Percentiles rank a stretch among this genome's conserved stretches.
phyloP scores from a whole-genome alignment of 73 alveolate genomes.

The Paramecium octaurelia region DNA sequence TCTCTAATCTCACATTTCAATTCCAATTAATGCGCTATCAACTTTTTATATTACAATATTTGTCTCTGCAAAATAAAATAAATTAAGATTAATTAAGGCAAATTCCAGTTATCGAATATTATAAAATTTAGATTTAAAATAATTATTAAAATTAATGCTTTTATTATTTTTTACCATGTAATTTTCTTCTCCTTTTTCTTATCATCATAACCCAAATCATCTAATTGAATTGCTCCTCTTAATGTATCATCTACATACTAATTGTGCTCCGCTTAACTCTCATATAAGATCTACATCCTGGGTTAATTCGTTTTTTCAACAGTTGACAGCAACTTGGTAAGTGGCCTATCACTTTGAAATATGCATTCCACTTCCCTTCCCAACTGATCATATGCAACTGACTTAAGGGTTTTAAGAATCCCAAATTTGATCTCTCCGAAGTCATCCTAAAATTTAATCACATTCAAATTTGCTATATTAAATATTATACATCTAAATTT shows the following conservation, averaged over 20 bases:
- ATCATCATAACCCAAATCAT: background rate
- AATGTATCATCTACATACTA: background rate
- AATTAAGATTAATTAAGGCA: background rate
- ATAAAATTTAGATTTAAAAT: background rate
- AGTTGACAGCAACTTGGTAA: background rate
- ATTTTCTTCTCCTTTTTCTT: background rate
- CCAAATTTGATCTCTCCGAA: background rate
- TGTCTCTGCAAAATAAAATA: background rate
- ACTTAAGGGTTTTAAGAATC: background rate
- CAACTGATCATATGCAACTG: background rate
- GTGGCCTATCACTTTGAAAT: background rate
- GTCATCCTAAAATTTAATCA: background rate
- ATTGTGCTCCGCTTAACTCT: background rate
- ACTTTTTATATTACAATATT: background rate
- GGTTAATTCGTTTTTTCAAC: background rate
- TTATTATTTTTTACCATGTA: background rate
- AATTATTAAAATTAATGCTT: background rate
- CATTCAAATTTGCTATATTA: background rate
- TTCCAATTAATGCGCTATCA: background rate
- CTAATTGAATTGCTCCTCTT: background rate
- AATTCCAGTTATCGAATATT: background rate
- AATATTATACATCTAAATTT: background rate
- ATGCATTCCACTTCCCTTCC: background rate
- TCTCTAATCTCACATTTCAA: background rate
- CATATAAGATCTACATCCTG: background rate